Base-by-base conservation (phyloP, 73 alveolate genomes). In the Uronychia setigera region DNA sequence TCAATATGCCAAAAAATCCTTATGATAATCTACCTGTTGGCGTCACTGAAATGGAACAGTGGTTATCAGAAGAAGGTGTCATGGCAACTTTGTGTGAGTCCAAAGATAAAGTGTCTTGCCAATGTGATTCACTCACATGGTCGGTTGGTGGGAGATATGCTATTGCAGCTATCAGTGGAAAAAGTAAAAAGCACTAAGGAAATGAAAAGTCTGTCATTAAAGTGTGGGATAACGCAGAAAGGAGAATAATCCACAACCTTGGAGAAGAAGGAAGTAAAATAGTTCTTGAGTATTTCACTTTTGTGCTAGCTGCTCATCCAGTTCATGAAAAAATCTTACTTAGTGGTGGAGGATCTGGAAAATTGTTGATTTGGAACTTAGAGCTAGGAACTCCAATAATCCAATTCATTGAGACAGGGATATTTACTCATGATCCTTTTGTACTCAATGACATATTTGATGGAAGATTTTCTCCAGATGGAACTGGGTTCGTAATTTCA, bases 301-400 rank as follows among this genome's bases (percentile, higher is more conserved):
- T 88, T 81, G 90, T 82, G 31, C 80, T 88, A 19, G 94, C 88
- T 29, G 35, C 90, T 76, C 94, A 88, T 57, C 94, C 94, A 0
- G 82, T n/a, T 29, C 59, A 33, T 0, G 94, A 88, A 33, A 82
- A 88, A 33, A 32, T 75, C 59, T 76, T 88, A 32, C 30, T 88
- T 27, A 81, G 90, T 57, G 94, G 94, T 28, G 85, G 94, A 60
- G 90, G 85, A 1, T 78, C 81, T 1, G 94, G 94, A 26, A 46
- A 74, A 13, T 29, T 88, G 26, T 35, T 60, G 31, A 29, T 88
- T 1, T 88, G 94, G 94, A 33, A 88, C 78, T 30, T 88, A 1
- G 74, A 75, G 32, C 0, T 5, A 31, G 80, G 90, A 11, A 34
- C 46, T 25, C 58, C 67, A 46, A 74, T 88, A 1, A 81, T 76